Evolutionary conservation across 345 rosid genomes (phyloP).

Genomic region (Murraya koenigii): DNA sequence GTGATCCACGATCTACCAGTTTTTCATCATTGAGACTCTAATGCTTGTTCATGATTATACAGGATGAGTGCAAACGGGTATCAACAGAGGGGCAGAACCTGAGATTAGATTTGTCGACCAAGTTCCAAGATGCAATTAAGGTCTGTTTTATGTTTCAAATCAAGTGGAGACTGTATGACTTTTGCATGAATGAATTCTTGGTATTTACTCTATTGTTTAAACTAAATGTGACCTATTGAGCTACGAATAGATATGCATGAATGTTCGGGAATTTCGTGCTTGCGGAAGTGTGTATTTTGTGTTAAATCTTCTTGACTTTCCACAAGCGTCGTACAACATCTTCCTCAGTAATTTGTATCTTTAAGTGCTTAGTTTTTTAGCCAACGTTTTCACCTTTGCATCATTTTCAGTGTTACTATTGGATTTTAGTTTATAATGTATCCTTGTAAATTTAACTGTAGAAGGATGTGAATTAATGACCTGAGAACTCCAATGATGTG

Average conservation of each 20-base stretch:
- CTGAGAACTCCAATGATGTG: not conserved
- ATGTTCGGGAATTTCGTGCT: not conserved
- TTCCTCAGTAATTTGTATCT: not conserved
- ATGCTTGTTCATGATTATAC: conserved; percentile 24
- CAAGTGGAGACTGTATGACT: not conserved
- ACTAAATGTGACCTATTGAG: not conserved
- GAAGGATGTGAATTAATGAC: not conserved
- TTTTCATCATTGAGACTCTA: conserved; percentile 7
- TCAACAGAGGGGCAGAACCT: conserved; percentile 83
- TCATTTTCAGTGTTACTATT: not conserved
- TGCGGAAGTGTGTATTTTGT: not conserved
- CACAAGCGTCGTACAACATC: not conserved
- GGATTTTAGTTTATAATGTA: no score
- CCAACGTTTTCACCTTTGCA: not conserved
- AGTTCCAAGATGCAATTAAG: conserved; percentile 93
- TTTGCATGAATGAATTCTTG: not conserved
- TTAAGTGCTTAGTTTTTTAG: not conserved
- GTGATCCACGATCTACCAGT: not conserved
- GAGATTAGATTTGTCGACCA: conserved; percentile 82
- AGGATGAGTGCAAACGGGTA: conserved; percentile 95
- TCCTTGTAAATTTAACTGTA: not conserved
- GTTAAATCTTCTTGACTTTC: not conserved
- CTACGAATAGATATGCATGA: not conserved
- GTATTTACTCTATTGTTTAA: not conserved
- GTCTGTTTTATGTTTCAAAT: conserved; percentile 28